Base-by-base conservation (phyloP, 148 eudicot species). In the Amaranthus cruentus region DNA sequence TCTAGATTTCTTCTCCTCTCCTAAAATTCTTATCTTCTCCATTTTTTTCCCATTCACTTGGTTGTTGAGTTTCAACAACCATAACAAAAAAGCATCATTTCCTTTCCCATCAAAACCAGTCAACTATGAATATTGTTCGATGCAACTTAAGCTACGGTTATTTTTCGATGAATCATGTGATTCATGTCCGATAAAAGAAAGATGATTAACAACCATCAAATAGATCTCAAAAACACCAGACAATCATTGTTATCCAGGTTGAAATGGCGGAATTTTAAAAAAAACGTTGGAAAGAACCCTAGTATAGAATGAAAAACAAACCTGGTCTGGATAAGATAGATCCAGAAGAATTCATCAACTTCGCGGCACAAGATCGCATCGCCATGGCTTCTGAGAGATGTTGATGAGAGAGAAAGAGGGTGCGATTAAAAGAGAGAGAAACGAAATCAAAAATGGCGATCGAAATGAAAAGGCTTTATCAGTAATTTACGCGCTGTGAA, bases 321-420 rank as follows among this genome's bases (percentile, higher is more conserved):
- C 94, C 94, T 85, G 91, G 83, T 69, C 77, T 89, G 51, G 90
- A 71, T 47, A 80, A 75, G 75, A 88, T 13, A 4, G 89, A 84
- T 21, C 81, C 80, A 28, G 92, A 76, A 55, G 96, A 85, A 72
- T 76, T 72, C 57, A 88, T 58, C 70, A 91, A 76, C 78, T 83
- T 86, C 1, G 89, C 76, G 62, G 90, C 90, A 79, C 87, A 84
- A 8, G 91, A 83, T 78, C 91, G 81, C 59, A 88, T 74, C 72
- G 96, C 90, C 96, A 90, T 90, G 28, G 69, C 64, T 42, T 58
- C 55, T 14, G 62, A 21, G 49, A 43, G 72, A 62, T 70, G 48
- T 43, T 55, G 43, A 47, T 28, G 11, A 9, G 48, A 21, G 52
- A 4, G 52, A 4, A 50, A 3, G 6, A 11, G 70, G 38, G 38